These are phyloP conservation scores for Botrytis aclada DNA, from an alignment of 2,329 filamentous ascomycete genomes.

Conservation along the genomic window DNA sequence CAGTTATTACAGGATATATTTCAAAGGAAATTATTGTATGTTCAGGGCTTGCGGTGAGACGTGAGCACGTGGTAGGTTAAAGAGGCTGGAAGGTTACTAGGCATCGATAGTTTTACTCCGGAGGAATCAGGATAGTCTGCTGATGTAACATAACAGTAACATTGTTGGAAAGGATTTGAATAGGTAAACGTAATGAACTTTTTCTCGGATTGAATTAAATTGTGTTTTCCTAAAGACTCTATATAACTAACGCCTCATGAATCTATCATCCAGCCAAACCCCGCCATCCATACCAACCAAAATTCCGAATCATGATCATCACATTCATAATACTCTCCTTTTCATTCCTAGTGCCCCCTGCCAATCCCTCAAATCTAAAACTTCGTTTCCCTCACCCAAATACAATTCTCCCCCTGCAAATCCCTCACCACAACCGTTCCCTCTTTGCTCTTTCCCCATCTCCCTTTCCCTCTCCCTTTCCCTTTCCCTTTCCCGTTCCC, in stretches of 20 bases:
- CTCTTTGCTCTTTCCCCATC: conserved; percentile 37
- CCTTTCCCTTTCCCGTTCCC: conserved; percentile 35
- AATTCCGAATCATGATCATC: not conserved
- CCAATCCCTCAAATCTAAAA: not conserved
- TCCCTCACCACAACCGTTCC: conserved; percentile 19
- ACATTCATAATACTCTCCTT: not conserved
- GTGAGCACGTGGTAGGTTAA: not conserved
- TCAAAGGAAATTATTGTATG: too few relatives aligned
- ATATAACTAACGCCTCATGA: not conserved
- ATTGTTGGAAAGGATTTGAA: not conserved
- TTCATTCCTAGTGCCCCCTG: not conserved
- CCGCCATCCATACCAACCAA: not conserved
- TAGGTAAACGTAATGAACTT: not conserved
- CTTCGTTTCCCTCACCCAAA: conserved; percentile 5
- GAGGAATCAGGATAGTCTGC: not conserved
- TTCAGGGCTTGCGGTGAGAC: not conserved
- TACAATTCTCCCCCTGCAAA: conserved; percentile 23
- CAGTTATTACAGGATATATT: too few relatives aligned
- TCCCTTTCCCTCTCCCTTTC: conserved; percentile 51
- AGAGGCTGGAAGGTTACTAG: not conserved
- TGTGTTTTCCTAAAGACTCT: too few relatives aligned
- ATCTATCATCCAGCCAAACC: not conserved
- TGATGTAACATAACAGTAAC: not conserved
- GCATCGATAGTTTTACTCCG: not conserved
- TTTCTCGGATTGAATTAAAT: not conserved